These are phyloP conservation scores for Colletotrichum chrysophilum DNA, from an alignment of 2,329 filamentous ascomycete species.

Conservation along the genomic window DNA sequence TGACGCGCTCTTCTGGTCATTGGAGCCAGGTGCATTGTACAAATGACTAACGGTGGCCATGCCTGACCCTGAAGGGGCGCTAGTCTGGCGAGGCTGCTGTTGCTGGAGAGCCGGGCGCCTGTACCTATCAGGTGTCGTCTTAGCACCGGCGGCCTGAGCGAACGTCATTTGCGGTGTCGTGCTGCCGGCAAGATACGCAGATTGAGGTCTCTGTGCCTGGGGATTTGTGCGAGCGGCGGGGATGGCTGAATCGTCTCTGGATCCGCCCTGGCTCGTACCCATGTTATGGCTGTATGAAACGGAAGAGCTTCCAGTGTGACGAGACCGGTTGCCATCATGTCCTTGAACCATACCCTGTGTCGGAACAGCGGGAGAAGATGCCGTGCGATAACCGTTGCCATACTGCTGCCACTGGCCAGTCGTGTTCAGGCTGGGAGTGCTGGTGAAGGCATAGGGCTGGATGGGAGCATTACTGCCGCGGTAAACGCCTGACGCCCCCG, in stretches of 20 bases:
- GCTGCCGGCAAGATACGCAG: constrained; percentile 42
- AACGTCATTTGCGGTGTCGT: constrained; percentile 53
- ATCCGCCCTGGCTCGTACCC: constrained; percentile 43
- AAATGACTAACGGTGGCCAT: constrained; percentile 61
- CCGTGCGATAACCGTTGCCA: constrained; percentile 51
- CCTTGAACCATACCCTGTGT: constrained; percentile 41
- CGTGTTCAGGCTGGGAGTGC: constrained; percentile 69
- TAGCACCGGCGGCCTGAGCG: constrained; percentile 63
- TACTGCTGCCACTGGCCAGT: constrained; percentile 57
- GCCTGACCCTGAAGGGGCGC: constrained; percentile 54
- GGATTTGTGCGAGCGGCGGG: constrained; percentile 46
- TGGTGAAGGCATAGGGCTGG: constrained; percentile 79
- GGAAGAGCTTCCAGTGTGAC: constrained; percentile 41
- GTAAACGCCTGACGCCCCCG: constrained; percentile 54
- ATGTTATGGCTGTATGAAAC: constrained; percentile 42
- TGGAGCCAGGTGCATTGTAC: constrained; percentile 50
- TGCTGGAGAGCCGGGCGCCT: constrained; percentile 65
- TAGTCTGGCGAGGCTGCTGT: constrained; percentile 36
- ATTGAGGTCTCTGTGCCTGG: constrained; percentile 46
- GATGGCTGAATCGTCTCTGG: constrained; percentile 59
- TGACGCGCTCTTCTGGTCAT: constrained; percentile 21
- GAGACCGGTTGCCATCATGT: constrained; percentile 28
- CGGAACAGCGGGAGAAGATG: constrained; percentile 49
- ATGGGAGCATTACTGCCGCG: constrained; percentile 64
- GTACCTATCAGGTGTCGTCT: constrained; percentile 83